Evolutionary conservation across 2,329 filamentous ascomycete genomes (phyloP).

Genomic region (Penicillium rolfsii): DNA sequence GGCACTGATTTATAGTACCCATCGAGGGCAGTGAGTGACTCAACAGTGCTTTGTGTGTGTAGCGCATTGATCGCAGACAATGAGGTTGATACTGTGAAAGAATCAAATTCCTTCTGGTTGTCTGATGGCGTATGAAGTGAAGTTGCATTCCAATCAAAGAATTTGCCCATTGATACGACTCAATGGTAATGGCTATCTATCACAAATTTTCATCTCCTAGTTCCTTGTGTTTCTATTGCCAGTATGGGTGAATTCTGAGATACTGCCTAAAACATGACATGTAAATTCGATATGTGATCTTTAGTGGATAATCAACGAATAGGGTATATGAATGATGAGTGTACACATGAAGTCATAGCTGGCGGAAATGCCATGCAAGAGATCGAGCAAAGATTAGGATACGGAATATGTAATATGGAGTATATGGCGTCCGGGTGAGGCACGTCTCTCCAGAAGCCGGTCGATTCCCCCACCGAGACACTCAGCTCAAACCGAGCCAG

Average conservation of each 20-base stretch:
- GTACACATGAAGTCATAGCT: constrained; percentile 31
- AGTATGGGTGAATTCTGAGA: not conserved
- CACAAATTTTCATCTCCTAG: not conserved
- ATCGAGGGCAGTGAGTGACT: not conserved
- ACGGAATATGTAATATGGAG: not conserved
- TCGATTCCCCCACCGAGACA: not conserved
- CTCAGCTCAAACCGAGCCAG: not conserved
- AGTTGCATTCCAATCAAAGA: not conserved
- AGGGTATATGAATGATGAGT: constrained; percentile 32
- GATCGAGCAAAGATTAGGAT: not conserved
- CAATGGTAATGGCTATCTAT: not conserved
- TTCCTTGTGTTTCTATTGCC: not conserved
- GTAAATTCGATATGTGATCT: not conserved
- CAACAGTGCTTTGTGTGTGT: not conserved
- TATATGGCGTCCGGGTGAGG: not conserved
- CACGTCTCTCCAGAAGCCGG: not conserved
- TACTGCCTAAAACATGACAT: not conserved
- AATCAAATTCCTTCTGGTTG: not conserved
- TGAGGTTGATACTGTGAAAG: not conserved
- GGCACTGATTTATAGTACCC: not conserved
- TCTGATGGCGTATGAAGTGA: not conserved
- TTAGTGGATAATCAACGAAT: constrained; percentile 3
- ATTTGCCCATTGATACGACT: not conserved
- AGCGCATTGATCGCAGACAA: not conserved
- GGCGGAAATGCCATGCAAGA: constrained; percentile 5